Conservation (phyloP, 768 basidiomycete genomes). For the Mycena maculata region DNA sequence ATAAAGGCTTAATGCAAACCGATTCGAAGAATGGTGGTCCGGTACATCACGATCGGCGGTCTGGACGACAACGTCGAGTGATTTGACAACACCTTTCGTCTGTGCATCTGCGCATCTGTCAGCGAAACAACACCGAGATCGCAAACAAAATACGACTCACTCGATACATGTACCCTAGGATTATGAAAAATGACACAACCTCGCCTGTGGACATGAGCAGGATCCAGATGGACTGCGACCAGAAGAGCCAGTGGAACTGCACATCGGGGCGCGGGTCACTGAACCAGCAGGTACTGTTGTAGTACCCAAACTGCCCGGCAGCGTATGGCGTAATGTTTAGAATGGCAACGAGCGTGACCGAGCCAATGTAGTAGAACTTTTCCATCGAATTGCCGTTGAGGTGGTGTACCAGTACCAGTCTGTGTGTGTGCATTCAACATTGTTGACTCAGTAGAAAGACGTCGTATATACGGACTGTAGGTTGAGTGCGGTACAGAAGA, state of each 20-base stretch:
- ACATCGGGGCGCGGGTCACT: conserved; percentile 9
- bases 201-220: conserved; percentile 15
- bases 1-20: neutral
- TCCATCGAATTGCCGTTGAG: conserved; percentile 16
- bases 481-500: conserved; percentile 14
- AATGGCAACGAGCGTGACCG: conserved; percentile 1
- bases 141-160: conserved; percentile 2
- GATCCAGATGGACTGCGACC: conserved; percentile 12
- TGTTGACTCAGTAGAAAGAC: neutral
- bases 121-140: neutral
- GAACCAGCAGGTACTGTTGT: conserved; percentile 17
- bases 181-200: neutral
- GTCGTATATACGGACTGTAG: conserved; percentile 3
- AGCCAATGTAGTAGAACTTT: conserved; percentile 16
- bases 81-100: neutral
- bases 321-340: conserved; percentile 10
- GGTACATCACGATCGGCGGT: neutral
- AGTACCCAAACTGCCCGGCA: conserved; percentile 12
- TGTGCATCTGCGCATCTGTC: conserved; percentile 5
- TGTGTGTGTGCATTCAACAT: neutral
- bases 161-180: conserved; percentile 12
- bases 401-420: conserved; percentile 12
- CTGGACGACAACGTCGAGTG: neutral
- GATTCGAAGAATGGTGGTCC: neutral
- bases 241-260: conserved; percentile 16